These are phyloP conservation scores for Oryza meyeriana DNA, from an alignment of 176 grass and related monocot genomes.

Conservation along the genomic window DNA sequence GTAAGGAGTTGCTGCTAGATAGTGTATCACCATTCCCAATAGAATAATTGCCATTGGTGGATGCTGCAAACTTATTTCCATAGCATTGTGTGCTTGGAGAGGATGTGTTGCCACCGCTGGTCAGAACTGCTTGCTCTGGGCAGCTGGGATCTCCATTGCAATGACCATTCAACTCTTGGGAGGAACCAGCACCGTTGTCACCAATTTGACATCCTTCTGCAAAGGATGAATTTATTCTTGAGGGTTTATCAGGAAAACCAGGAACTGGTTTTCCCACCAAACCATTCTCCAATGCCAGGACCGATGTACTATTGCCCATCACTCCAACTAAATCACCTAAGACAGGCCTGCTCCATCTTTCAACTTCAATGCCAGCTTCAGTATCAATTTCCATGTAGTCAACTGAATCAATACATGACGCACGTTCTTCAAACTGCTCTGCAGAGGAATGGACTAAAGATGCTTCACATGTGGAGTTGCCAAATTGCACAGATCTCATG, in stretches of 20 bases:
- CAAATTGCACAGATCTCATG: conserved; percentile 23
- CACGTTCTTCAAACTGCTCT: conserved; percentile 26
- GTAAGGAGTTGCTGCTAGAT: conserved; percentile 4
- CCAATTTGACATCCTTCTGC: conserved; percentile 30
- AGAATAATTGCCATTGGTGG: conserved; percentile 9
- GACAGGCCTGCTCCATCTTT: conserved; percentile 4
- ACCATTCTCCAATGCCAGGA: conserved; percentile 30
- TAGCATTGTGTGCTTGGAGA: conserved; percentile 36
- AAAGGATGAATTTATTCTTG: conserved; percentile 43
- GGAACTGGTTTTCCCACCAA: conserved; percentile 40
- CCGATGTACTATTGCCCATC: conserved; percentile 12
- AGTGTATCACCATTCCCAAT: conserved; percentile 11
- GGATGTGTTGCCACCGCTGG: conserved; percentile 8
- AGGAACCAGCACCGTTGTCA: conserved; percentile 11
- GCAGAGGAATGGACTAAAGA: conserved; percentile 37
- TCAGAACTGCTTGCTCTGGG: conserved; percentile 28
- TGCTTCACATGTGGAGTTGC: conserved; percentile 17
- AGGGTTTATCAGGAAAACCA: conserved; percentile 62
- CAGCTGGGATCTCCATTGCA: conserved; percentile 38
- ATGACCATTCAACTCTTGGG: conserved; percentile 40
- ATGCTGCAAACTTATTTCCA: conserved; percentile 24
- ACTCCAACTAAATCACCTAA: conserved; percentile 30
- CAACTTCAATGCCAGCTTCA: conserved; percentile 32
- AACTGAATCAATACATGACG: conserved; percentile 37
- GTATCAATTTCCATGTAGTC: conserved; percentile 48